Percentiles rank a stretch among this genome's conserved stretches.
These are phyloP conservation scores for Xylaria sp. DNA, from an alignment of 2,329 filamentous ascomycete species.

Conservation along the genomic window DNA sequence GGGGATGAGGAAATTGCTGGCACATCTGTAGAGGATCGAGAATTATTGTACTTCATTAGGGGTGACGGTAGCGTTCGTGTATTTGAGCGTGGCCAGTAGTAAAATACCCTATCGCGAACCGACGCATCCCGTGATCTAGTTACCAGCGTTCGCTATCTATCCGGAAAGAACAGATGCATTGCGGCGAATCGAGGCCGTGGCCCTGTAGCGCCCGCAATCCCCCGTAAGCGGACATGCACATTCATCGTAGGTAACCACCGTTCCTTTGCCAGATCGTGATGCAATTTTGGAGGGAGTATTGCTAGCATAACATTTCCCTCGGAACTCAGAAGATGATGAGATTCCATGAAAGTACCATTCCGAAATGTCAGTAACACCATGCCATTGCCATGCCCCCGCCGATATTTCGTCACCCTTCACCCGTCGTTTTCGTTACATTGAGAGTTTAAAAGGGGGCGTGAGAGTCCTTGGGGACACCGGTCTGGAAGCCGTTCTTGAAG, in stretches of 20 bases:
- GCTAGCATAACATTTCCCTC: slow-evolving; percentile 49
- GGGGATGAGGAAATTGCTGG: slow-evolving; percentile 48
- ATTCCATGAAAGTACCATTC: slow-evolving; percentile 50
- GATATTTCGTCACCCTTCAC: slow-evolving; percentile 50
- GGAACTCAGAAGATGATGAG: slow-evolving; percentile 44
- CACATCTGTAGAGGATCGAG: slow-evolving; percentile 65
- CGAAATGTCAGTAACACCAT: slow-evolving; percentile 51
- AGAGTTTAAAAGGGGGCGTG: slow-evolving; percentile 64
- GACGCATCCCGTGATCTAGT: slow-evolving; percentile 21
- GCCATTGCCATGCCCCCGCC: slow-evolving; percentile 51
- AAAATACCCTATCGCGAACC: slow-evolving; percentile 31
- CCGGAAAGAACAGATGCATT: slow-evolving; percentile 18
- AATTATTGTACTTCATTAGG: slow-evolving; percentile 83
- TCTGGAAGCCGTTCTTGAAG: slow-evolving; percentile 99
- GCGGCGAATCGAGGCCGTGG: slow-evolving; percentile 22
- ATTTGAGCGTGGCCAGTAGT: slow-evolving; percentile 80
- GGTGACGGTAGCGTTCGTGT: slow-evolving; percentile 83
- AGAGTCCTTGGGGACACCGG: slow-evolving; percentile 79
- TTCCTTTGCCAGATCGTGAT: slow-evolving; percentile 49
- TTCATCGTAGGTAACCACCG: slow-evolving; percentile 32
- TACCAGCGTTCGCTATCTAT: slow-evolving; percentile 18
- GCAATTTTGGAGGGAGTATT: slow-evolving; percentile 47
- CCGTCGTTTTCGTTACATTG: slow-evolving; percentile 47
- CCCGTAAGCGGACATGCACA: slow-evolving; percentile 33
- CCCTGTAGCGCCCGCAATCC: slow-evolving; percentile 9